Percentiles rank a stretch among this genome's conserved stretches.
Evolutionary conservation across 352 stramenopile genomes (phyloP).

Genomic region (Globisporangium emineosum): DNA sequence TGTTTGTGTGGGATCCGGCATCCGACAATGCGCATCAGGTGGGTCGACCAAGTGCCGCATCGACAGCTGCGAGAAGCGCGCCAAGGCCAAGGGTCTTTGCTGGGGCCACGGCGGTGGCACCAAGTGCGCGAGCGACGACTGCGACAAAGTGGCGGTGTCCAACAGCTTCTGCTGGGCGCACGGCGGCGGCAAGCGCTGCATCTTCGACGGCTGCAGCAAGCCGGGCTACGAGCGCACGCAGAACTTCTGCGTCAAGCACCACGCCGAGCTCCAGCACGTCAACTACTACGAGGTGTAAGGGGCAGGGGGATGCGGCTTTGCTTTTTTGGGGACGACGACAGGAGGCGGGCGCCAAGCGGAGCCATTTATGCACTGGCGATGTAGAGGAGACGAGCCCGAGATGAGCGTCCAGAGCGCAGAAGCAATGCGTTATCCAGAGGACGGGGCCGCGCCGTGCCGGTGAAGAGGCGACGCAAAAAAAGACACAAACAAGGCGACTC

Average conservation of each 20-base stretch:
- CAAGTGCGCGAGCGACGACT: constrained; percentile 16
- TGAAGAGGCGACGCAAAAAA: no score
- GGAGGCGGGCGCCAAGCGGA: background rate
- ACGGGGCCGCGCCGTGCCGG: no score
- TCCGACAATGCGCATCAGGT: background rate
- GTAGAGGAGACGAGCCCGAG: background rate
- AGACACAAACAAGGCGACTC: no score
- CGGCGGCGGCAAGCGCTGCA: constrained; percentile 33
- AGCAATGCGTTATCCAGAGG: no score
- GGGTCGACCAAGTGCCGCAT: constrained; percentile 20
- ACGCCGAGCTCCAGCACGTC: constrained; percentile 21
- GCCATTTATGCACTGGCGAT: background rate
- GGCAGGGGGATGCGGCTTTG: no score
- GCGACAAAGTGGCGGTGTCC: constrained; percentile 18
- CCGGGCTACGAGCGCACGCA: constrained; percentile 32
- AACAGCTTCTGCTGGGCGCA: constrained; percentile 36
- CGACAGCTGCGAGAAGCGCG: constrained; percentile 18
- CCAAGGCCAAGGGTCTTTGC: constrained; percentile 23
- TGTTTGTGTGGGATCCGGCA: background rate
- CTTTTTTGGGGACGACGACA: no score
- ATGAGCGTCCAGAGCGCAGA: no score
- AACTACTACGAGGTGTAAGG: constrained; percentile 27
- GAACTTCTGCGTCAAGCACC: constrained; percentile 28
- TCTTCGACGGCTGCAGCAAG: constrained; percentile 32
- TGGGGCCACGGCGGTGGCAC: constrained; percentile 21